Conservation (phyloP, 108 stramenopile species). For the Nannochloropsis gaditana region DNA sequence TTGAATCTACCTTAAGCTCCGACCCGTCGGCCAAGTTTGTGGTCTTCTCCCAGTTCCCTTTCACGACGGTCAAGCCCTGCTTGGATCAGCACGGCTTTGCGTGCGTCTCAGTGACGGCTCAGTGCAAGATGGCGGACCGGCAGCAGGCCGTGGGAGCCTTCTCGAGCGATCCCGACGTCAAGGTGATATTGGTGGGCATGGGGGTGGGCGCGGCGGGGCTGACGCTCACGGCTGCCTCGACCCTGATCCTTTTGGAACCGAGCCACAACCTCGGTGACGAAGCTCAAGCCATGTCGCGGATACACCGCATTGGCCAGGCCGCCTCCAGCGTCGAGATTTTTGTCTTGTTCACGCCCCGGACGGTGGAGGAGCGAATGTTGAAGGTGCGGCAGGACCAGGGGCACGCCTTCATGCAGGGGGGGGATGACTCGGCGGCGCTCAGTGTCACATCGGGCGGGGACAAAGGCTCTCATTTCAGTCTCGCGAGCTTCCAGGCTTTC, state of each 20-base stretch:
- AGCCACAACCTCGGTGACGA: slow-evolving; percentile 7
- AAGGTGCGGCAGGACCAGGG: slow-evolving; percentile 10
- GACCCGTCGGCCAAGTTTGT: slow-evolving; percentile 44
- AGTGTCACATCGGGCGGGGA: neutral
- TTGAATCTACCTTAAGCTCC: neutral
- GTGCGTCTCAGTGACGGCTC: slow-evolving; percentile 28
- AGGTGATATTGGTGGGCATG: slow-evolving; percentile 32
- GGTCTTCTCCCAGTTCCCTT: slow-evolving; percentile 42
- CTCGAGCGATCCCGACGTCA: slow-evolving; percentile 25
- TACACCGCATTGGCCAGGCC: slow-evolving; percentile 46
- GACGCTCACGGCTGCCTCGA: slow-evolving; percentile 41
- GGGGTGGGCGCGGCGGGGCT: slow-evolving; percentile 44
- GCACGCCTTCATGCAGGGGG: neutral
- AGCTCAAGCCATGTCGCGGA: slow-evolving; percentile 41
- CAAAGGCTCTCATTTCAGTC: neutral
- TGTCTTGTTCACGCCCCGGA: neutral
- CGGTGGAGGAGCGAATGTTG: slow-evolving; percentile 6
- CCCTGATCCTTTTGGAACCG: slow-evolving; percentile 8
- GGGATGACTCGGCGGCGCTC: neutral
- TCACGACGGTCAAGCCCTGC: neutral
- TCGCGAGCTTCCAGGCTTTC: neutral
- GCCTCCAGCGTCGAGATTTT: neutral
- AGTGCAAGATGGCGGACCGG: neutral
- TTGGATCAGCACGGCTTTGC: slow-evolving; percentile 6
- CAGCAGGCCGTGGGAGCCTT: slow-evolving; percentile 39